These are phyloP conservation scores for Ettlia oleoabundans DNA, from an alignment of 139 green algal species.

Conservation along the genomic window DNA sequence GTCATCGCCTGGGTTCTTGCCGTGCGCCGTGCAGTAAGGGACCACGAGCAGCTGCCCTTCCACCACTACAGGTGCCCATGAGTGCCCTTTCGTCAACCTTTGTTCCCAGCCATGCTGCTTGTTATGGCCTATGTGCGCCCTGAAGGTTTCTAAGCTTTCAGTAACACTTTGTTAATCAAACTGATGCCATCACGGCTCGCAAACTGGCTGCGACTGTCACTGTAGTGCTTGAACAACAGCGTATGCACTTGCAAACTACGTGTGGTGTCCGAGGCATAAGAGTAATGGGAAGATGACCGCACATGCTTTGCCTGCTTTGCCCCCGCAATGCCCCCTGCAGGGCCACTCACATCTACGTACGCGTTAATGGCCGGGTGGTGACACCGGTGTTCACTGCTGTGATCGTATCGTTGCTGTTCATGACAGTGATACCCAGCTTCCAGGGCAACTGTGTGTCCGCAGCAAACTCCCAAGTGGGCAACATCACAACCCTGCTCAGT, in stretches of 20 bases:
- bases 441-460: neutral
- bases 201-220: no score
- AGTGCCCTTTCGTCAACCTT: neutral
- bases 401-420: neutral
- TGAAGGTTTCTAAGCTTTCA: neutral
- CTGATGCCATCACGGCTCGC: no score
- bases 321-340: neutral
- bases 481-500: neutral
- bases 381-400: neutral
- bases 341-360: neutral
- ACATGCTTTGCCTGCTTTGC: neutral
- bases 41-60: conserved; percentile 15
- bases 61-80: neutral
- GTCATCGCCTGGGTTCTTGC: neutral
- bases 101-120: neutral
- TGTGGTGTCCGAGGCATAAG: no score
- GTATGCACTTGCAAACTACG: no score
- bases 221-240: no score
- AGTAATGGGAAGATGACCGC: neutral
- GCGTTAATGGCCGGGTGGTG: neutral
- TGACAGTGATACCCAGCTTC: neutral
- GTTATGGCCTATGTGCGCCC: neutral
- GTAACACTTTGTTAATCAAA: no score
- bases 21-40: neutral
- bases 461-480: neutral